Evolutionary conservation across 106 monocot species (phyloP).

Genomic region (Apostasia shenzhenica): DNA sequence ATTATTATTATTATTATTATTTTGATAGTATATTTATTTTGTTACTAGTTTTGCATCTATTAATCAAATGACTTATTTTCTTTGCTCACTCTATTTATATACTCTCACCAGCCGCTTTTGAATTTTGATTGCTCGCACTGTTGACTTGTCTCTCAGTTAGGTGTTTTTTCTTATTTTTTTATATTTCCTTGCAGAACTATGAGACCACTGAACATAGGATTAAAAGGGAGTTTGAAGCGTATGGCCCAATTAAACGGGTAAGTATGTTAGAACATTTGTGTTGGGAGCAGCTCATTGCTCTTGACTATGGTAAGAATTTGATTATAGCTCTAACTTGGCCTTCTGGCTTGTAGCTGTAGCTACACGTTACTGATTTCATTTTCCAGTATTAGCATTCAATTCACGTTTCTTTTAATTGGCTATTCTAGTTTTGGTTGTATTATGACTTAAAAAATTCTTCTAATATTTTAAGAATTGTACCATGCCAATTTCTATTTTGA

Average conservation of each 20-base stretch:
- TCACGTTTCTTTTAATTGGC: no score
- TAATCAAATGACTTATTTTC: neutral
- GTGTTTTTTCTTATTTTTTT: neutral
- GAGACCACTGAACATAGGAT: slow-evolving; percentile 86
- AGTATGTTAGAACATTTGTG: slow-evolving; percentile 24
- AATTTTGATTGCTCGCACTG: neutral
- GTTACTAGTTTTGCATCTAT: neutral
- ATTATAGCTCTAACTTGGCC: neutral
- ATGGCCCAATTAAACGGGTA: slow-evolving; percentile 99
- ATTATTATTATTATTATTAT: neutral
- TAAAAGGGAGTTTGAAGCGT: slow-evolving; percentile 99
- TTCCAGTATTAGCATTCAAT: no score
- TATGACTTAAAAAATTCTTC: no score
- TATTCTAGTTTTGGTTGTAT: no score
- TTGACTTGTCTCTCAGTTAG: neutral
- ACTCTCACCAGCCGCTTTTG: no score
- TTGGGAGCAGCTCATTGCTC: slow-evolving; percentile 41
- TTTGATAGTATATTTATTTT: no score
- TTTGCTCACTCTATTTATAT: no score
- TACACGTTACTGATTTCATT: no score
- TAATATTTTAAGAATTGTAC: no score
- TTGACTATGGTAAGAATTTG: slow-evolving; percentile 42
- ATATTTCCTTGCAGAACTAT: slow-evolving; percentile 53
- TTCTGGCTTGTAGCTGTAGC: neutral
- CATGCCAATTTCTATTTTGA: no score